These are phyloP conservation scores for Pestalotiopsis sp. DNA, from an alignment of 2,329 filamentous ascomycete species.

Conservation along the genomic window DNA sequence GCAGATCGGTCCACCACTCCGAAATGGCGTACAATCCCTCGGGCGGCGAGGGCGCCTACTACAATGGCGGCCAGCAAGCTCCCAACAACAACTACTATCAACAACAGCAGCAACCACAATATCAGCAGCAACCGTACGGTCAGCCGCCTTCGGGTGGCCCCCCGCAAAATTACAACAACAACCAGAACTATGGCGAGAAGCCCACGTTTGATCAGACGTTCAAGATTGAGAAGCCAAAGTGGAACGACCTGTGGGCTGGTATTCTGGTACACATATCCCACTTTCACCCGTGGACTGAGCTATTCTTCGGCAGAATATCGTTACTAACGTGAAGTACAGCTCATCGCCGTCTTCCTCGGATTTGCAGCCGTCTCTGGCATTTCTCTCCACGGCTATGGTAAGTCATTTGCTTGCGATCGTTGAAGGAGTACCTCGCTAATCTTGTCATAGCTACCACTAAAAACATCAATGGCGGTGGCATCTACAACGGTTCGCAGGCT, in stretches of 20 bases:
- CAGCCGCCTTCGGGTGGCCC: conserved; percentile 29
- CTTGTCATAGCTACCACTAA: conserved; percentile 47
- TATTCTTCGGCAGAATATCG: not conserved
- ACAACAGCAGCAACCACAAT: conserved; percentile 12
- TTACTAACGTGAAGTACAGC: conserved; percentile 40
- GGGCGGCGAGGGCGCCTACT: conserved; percentile 11
- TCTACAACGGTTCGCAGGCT: conserved; percentile 69
- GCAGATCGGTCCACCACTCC: not conserved
- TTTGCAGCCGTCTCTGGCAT: conserved; percentile 79
- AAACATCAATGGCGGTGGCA: conserved; percentile 68
- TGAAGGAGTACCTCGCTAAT: not conserved
- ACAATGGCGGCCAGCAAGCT: not conserved
- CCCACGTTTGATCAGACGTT: conserved; percentile 78
- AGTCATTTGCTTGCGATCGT: conserved; percentile 18
- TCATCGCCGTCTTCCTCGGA: conserved; percentile 71
- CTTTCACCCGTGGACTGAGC: not conserved
- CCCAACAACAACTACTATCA: conserved; percentile 4
- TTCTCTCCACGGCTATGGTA: conserved; percentile 73
- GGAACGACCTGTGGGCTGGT: conserved; percentile 88
- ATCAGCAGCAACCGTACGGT: conserved; percentile 13
- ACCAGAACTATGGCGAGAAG: conserved; percentile 40
- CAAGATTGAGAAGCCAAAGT: conserved; percentile 81
- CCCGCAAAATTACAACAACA: not conserved
- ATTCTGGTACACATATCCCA: conserved; percentile 59
- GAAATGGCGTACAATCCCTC: conserved; percentile 11